Conservation (phyloP, 2,329 filamentous ascomycete species). For the Thielaviopsis punctulata region DNA sequence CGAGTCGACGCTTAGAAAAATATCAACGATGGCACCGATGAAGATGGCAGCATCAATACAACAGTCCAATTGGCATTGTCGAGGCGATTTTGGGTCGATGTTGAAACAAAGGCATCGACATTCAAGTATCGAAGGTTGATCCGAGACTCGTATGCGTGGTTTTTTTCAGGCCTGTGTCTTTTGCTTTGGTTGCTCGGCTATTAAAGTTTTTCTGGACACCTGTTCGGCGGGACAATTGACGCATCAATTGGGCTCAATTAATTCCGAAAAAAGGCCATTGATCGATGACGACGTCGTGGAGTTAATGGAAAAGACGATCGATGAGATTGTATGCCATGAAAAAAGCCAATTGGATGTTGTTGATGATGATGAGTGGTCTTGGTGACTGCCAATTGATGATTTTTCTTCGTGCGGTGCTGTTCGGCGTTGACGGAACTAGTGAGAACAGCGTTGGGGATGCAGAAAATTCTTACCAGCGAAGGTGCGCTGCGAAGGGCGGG, state of each 20-base stretch:
- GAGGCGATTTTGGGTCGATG: not conserved
- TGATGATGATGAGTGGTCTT: not conserved
- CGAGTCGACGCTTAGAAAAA: not conserved
- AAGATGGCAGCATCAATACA: not conserved
- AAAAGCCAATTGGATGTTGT: conserved; percentile 9
- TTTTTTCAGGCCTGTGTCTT: conserved; percentile 4
- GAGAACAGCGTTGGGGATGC: conserved; percentile 10
- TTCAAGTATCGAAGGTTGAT: not conserved
- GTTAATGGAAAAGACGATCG: not conserved
- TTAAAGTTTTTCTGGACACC: conserved; percentile 4
- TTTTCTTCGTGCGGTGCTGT: conserved; percentile 4
- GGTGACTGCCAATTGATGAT: conserved; percentile 7
- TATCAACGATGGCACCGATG: not conserved
- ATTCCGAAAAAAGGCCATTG: conserved; percentile 6
- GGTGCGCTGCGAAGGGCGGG: conserved; percentile 13
- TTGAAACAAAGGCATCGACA: not conserved
- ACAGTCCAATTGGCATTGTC: conserved; percentile 7
- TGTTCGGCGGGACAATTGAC: conserved; percentile 9
- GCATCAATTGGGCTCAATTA: conserved; percentile 3
- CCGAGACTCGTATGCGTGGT: conserved; percentile 2
- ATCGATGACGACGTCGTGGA: not conserved
- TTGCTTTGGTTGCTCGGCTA: not conserved
- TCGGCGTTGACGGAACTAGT: conserved; percentile 6
- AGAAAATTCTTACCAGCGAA: conserved; percentile 12
- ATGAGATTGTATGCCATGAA: not conserved